These are phyloP conservation scores for Ceratobasidium sp. DNA, from an alignment of 1,284 basidiomycete species.

Conservation along the genomic window DNA sequence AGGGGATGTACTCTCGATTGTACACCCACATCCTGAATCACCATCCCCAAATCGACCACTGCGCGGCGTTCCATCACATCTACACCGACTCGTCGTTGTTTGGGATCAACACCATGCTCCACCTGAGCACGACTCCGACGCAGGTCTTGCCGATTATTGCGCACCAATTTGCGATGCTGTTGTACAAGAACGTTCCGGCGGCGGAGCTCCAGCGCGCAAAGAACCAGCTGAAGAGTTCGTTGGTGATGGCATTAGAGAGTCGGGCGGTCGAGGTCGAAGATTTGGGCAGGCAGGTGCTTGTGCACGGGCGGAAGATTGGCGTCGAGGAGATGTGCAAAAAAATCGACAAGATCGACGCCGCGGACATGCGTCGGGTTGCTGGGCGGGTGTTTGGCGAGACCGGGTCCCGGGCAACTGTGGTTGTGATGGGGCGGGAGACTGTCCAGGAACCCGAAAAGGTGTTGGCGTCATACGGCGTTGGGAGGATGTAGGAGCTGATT, in stretches of 20 bases:
- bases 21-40: conserved; percentile 99
- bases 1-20: conserved; percentile 98
- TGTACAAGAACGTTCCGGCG: conserved; percentile 73
- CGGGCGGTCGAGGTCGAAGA: conserved; percentile 92
- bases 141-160: conserved; percentile 89
- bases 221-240: conserved; percentile 94
- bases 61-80: conserved; percentile 98
- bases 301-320: conserved; percentile 90
- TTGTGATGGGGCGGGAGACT: conserved; percentile 81
- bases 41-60: conserved; percentile 94
- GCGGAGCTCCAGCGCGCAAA: conserved; percentile 88
- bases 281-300: conserved; percentile 86
- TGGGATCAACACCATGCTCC: conserved; percentile 91
- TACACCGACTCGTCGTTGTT: conserved; percentile 96
- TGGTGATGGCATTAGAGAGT: conserved; percentile 97
- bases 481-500: conserved; percentile 57
- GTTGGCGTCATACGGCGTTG: conserved; percentile 78
- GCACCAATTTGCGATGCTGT: conserved; percentile 82
- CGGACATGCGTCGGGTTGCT: conserved; percentile 80
- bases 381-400: conserved; percentile 74
- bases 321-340: conserved; percentile 92
- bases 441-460: conserved; percentile 70
- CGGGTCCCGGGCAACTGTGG: conserved; percentile 72
- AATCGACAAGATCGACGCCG: conserved; percentile 85
- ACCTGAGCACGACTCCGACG: conserved; percentile 71